These are phyloP conservation scores for Diospyros kaki DNA, from an alignment of 148 eudicot genomes.

Conservation along the genomic window DNA sequence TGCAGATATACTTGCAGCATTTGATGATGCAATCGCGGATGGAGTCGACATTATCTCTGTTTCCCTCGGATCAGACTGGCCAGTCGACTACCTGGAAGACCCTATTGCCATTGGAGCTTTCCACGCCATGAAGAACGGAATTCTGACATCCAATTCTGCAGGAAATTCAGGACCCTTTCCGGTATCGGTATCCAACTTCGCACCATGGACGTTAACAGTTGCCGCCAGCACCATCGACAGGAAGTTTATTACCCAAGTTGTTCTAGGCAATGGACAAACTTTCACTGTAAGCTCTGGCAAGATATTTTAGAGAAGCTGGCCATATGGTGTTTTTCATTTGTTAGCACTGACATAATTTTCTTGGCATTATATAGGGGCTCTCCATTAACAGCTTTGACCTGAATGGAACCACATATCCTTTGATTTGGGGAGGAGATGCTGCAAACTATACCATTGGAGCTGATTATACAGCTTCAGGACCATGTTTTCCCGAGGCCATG, in stretches of 20 bases:
- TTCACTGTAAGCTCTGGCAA: neutral
- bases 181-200: conserved; percentile 1
- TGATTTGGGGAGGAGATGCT: conserved; percentile 11
- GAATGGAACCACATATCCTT: neutral
- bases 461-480: neutral
- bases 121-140: conserved; percentile 15
- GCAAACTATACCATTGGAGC: neutral
- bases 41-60: conserved; percentile 18
- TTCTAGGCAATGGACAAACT: conserved; percentile 8
- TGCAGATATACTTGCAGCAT: conserved; percentile 17
- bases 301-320: neutral
- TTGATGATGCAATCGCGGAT: conserved; percentile 19
- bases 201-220: conserved; percentile 9
- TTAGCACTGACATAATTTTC: too few species aligned
- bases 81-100: conserved; percentile 7
- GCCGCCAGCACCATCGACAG: conserved; percentile 11
- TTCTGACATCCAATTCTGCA: conserved; percentile 11
- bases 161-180: conserved; percentile 4
- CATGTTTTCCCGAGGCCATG: neutral
- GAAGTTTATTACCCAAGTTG: conserved; percentile 1
- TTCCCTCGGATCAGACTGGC: conserved; percentile 11
- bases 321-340: neutral
- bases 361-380: conserved; percentile 2
- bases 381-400: conserved; percentile 10
- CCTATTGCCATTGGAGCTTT: conserved; percentile 18